Conservation (phyloP, 805 yeast genomes). For the Hanseniaspora lindneri region DNA sequence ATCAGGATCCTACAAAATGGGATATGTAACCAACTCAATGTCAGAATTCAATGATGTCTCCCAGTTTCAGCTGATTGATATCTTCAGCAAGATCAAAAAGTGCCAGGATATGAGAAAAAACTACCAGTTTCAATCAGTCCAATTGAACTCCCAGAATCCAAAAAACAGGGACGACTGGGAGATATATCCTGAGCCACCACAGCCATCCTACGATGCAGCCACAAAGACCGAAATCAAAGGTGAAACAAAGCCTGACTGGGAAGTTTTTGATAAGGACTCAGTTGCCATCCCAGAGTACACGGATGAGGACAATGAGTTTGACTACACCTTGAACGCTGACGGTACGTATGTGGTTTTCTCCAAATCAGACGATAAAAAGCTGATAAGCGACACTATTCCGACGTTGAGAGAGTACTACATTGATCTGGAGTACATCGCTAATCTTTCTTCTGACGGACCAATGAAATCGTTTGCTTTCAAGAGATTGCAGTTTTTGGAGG, state of each 20-base stretch:
- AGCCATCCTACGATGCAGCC: conserved; percentile 65
- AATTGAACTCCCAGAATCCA: conserved; percentile 68
- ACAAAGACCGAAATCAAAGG: conserved; percentile 41
- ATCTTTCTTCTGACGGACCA: conserved; percentile 85
- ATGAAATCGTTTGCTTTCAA: conserved; percentile 91
- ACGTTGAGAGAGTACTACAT: conserved; percentile 70
- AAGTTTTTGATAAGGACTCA: conserved; percentile 33
- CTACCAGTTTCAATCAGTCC: conserved; percentile 61
- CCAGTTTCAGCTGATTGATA: conserved; percentile 52
- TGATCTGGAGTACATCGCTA: conserved; percentile 65
- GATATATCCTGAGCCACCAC: conserved; percentile 88
- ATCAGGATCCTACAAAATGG: conserved; percentile 10
- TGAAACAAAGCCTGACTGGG: conserved; percentile 32
- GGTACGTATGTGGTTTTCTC: conserved; percentile 56
- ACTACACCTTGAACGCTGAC: conserved; percentile 44
- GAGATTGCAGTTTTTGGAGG: conserved; percentile 85
- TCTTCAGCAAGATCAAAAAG: conserved; percentile 48
- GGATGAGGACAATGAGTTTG: conserved; percentile 39
- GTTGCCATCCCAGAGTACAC: conserved; percentile 32
- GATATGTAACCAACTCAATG: conserved; percentile 5
- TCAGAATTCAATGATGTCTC: conserved; percentile 36
- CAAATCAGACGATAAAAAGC: conserved; percentile 21
- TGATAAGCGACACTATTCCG: conserved; percentile 52
- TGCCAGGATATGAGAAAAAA: conserved; percentile 67
- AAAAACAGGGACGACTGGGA: conserved; percentile 64